A percentile compares a stretch with the other conserved stretches of the same genome.
phyloP scores from a whole-genome alignment of 1,139 yeast genomes.

The Kurtzmaniella natalensis region DNA sequence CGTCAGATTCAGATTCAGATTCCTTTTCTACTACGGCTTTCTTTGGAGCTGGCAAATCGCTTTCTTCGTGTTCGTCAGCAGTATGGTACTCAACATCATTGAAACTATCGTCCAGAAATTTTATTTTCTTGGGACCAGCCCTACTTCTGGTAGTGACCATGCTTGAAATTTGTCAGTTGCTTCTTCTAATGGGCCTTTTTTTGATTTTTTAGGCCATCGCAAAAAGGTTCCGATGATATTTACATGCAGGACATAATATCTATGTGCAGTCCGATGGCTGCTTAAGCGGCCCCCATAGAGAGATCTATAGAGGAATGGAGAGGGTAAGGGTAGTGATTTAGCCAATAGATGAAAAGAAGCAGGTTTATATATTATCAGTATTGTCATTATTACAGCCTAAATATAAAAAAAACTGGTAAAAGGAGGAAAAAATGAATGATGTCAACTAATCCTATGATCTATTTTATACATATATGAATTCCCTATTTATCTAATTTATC shows the following conservation, averaged over 20 bases:
- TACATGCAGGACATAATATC: slow-evolving; percentile 1
- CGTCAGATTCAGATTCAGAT: slow-evolving; percentile 31
- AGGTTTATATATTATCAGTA: no score
- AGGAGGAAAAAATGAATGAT: no score
- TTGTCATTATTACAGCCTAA: no score
- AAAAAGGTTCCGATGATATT: neutral
- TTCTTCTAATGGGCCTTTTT: neutral
- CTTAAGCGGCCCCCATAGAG: no score
- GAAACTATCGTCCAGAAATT: slow-evolving; percentile 22
- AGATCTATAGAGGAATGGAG: no score
- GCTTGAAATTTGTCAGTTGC: neutral
- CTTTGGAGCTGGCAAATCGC: slow-evolving; percentile 10
- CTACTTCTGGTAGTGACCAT: slow-evolving; percentile 27
- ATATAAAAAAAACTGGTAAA: no score
- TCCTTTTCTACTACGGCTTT: slow-evolving; percentile 14
- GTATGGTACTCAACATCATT: slow-evolving; percentile 15
- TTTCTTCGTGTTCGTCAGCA: slow-evolving; percentile 15
- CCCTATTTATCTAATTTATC: neutral
- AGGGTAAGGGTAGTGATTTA: no score
- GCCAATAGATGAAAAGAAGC: no score
- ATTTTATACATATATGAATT: no score
- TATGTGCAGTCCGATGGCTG: no score
- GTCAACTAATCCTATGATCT: no score
- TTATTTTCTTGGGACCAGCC: slow-evolving; percentile 18
- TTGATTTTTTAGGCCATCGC: neutral